Conservation (phyloP, 1,284 basidiomycete genomes). For the Singerocomus inundabilis region DNA sequence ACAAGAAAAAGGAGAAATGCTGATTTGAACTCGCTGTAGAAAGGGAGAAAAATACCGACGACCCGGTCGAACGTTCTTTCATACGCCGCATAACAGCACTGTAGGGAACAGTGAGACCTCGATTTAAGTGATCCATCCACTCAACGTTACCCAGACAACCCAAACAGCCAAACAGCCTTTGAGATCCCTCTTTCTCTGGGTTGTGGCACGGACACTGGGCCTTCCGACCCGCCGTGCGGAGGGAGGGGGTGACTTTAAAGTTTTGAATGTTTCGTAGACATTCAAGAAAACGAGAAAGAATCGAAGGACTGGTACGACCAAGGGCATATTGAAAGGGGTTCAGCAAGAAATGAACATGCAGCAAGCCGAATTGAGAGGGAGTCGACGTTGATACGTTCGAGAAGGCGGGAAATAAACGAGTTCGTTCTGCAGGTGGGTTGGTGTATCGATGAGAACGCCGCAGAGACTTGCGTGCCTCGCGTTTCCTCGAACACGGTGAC, state of each 20-base stretch:
- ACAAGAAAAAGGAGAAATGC: constrained; percentile 68
- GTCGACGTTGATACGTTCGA: background rate
- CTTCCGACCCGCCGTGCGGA: constrained; percentile 59
- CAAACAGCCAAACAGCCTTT: constrained; percentile 79
- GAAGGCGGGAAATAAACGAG: constrained; percentile 6
- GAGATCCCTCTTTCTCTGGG: constrained; percentile 76
- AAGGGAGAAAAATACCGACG: constrained; percentile 68
- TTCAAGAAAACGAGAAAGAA: constrained; percentile 71
- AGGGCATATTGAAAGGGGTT: constrained; percentile 47
- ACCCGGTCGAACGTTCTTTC: constrained; percentile 63
- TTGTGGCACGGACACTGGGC: constrained; percentile 62
- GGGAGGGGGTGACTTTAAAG: constrained; percentile 61
- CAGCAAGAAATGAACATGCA: constrained; percentile 13
- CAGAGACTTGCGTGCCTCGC: constrained; percentile 6
- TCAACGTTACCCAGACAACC: constrained; percentile 71
- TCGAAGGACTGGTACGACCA: constrained; percentile 67
- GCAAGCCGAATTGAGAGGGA: constrained; percentile 1
- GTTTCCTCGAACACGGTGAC: constrained; percentile 22
- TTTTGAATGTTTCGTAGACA: constrained; percentile 80
- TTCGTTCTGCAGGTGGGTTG: constrained; percentile 4
- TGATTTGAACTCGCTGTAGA: constrained; percentile 77
- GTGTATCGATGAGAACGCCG: constrained; percentile 21
- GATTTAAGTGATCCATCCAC: constrained; percentile 9
- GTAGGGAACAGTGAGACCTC: constrained; percentile 21
- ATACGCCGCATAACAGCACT: constrained; percentile 65